phyloP scores from a whole-genome alignment of 257 asterid genomes.

The Cordia subcordata region DNA sequence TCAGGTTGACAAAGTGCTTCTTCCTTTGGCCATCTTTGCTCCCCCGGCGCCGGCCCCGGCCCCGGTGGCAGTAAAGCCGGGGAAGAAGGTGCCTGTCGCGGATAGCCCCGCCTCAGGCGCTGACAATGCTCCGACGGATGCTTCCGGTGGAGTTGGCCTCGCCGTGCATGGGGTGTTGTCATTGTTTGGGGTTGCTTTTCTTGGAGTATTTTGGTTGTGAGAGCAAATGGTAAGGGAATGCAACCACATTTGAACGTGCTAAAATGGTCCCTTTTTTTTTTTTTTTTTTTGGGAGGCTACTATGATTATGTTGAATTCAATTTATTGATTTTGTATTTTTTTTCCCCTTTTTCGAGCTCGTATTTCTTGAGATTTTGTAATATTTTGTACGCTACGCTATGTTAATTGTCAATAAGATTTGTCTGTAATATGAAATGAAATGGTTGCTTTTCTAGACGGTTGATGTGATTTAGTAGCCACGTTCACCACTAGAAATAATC shows the following conservation, averaged over 20 bases:
- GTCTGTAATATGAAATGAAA: no score
- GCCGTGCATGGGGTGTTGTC: conserved; percentile 37
- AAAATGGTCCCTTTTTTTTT: conserved; percentile 6
- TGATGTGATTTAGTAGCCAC: no score
- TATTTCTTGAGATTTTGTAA: conserved; percentile 5
- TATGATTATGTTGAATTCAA: background rate
- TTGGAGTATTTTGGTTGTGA: conserved; percentile 26
- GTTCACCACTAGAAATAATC: no score
- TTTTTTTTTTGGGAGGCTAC: background rate
- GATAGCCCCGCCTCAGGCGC: conserved; percentile 43
- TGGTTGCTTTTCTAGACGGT: no score
- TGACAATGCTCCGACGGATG: conserved; percentile 40
- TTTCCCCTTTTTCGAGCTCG: background rate
- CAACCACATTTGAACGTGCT: background rate
- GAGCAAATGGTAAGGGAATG: conserved; percentile 4
- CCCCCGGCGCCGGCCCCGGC: conserved; percentile 56
- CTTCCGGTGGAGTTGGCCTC: conserved; percentile 34
- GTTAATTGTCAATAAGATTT: background rate
- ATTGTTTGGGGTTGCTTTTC: conserved; percentile 22
- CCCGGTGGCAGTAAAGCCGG: conserved; percentile 19
- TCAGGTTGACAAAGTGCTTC: conserved; percentile 77
- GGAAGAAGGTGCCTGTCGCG: conserved; percentile 33
- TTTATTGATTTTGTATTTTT: conserved; percentile 1
- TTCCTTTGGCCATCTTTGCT: conserved; percentile 67
- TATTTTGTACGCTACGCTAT: background rate